These are phyloP conservation scores for Clitoria ternatea DNA, from an alignment of 306 rosid genomes.

Conservation along the genomic window DNA sequence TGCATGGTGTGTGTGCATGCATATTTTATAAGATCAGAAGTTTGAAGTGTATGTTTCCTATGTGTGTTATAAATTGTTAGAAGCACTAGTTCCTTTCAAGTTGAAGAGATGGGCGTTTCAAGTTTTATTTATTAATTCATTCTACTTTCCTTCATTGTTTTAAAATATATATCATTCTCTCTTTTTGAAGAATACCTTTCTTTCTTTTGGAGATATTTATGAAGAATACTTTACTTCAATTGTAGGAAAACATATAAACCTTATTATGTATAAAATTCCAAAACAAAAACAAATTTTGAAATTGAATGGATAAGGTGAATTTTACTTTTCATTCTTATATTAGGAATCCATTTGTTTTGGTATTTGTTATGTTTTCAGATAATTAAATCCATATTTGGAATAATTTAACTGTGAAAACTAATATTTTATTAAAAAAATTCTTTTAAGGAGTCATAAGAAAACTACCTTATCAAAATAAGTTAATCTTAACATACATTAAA, in stretches of 20 bases:
- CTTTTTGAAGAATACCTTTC: not conserved
- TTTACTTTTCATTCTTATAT: not conserved
- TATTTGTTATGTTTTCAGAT: not conserved
- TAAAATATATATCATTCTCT: not conserved
- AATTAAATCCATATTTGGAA: not conserved
- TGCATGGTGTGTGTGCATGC: not conserved
- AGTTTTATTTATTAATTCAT: not conserved
- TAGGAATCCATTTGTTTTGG: not conserved
- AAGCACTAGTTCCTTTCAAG: not conserved
- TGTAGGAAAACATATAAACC: not conserved
- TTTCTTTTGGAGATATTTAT: not conserved
- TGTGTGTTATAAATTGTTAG: not conserved
- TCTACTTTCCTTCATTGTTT: not conserved
- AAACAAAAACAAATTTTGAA: not conserved
- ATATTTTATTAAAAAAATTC: not conserved
- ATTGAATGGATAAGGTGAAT: not conserved
- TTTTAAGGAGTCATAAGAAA: not conserved
- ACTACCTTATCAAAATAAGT: not conserved
- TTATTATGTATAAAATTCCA: not conserved
- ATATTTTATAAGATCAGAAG: not conserved
- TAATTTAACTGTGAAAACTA: not conserved
- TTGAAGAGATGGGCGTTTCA: not conserved
- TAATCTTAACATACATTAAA: not conserved
- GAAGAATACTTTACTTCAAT: constrained; percentile 19
- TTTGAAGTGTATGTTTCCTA: not conserved